A percentile compares a stretch with the other conserved stretches of the same genome.
Conservation (phyloP, 495 filamentous ascomycete species). For the Neurospora terricola region DNA sequence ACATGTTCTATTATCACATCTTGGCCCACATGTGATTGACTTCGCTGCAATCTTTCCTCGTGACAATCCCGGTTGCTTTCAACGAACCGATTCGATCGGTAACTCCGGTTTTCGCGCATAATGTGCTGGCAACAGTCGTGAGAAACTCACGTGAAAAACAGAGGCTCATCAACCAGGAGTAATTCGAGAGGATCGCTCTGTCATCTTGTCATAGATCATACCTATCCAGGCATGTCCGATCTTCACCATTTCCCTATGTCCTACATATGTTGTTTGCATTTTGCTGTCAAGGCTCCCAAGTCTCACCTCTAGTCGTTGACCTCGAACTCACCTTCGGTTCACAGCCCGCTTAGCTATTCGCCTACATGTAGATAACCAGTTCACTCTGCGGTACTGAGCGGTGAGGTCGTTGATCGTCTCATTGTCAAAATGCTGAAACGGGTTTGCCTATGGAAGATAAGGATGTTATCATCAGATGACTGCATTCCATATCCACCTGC, state of each 20-base stretch:
- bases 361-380: background rate
- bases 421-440: background rate
- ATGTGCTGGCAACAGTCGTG: background rate
- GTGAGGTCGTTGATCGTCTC: background rate
- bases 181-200: background rate
- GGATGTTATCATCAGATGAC: background rate
- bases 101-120: background rate
- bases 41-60: background rate
- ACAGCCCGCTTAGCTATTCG: background rate
- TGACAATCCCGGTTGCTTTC: background rate
- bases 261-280: background rate
- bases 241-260: too few species aligned
- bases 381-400: too few species aligned
- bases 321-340: background rate
- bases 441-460: background rate
- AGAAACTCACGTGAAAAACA: background rate
- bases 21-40: background rate
- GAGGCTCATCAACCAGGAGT: background rate
- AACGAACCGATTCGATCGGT: background rate
- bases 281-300: background rate
- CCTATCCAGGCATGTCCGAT: background rate
- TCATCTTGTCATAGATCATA: background rate
- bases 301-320: background rate
- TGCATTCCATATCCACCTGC: background rate
- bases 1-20: background rate